Evolutionary conservation across 2,329 filamentous ascomycete species (phyloP).

Genomic region (Bipolaris bicolor): DNA sequence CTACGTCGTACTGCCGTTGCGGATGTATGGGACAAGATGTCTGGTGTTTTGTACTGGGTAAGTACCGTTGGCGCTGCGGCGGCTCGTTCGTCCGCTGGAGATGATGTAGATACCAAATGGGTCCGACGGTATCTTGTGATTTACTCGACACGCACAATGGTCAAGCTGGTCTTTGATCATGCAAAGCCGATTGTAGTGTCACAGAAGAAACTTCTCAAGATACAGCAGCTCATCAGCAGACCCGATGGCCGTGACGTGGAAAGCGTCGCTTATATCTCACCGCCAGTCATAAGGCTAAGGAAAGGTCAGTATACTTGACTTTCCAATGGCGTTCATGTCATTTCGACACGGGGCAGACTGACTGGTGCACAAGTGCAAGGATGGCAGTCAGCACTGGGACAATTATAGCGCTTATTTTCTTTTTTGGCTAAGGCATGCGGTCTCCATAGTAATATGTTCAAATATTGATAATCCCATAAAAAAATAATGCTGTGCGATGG

Average conservation of each 20-base stretch:
- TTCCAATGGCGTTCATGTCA: too few species aligned
- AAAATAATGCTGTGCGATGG: too few species aligned
- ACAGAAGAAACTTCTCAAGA: constrained; percentile 34
- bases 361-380: neutral
- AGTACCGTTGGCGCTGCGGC: constrained; percentile 40
- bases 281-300: too few species aligned
- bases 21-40: constrained; percentile 42
- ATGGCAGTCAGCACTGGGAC: too few species aligned
- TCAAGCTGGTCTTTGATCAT: constrained; percentile 37
- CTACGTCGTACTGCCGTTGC: constrained; percentile 31
- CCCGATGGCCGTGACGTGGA: neutral
- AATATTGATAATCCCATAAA: too few species aligned
- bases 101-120: constrained; percentile 20
- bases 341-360: neutral
- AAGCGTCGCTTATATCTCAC: too few species aligned
- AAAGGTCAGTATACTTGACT: too few species aligned
- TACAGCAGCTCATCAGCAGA: constrained; percentile 36
- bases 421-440: too few species aligned
- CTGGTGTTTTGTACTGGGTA: constrained; percentile 46
- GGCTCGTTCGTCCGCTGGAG: constrained; percentile 20
- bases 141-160: constrained; percentile 33
- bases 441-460: too few species aligned
- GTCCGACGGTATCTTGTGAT: constrained; percentile 38
- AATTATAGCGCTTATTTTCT: too few species aligned
- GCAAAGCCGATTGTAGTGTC: constrained; percentile 31